phyloP scores from a whole-genome alignment of 306 rosid genomes.

The Prunus padus region DNA sequence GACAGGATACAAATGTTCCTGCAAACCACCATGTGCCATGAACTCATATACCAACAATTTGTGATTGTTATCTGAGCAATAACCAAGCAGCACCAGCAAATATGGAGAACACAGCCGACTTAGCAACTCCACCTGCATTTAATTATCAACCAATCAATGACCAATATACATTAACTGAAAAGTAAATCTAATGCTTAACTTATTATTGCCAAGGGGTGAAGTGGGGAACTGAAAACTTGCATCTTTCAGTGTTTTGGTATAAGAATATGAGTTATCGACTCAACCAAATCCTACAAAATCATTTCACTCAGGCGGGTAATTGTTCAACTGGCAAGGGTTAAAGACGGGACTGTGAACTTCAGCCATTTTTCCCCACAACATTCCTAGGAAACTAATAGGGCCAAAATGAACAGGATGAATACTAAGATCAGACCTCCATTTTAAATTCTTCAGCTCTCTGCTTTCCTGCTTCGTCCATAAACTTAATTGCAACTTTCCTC shows the following conservation, averaged over 20 bases:
- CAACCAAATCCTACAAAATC: not conserved
- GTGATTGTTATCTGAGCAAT: slow-evolving; percentile 76
- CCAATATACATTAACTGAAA: slow-evolving; percentile 21
- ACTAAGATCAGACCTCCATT: slow-evolving; percentile 64
- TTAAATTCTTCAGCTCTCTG: slow-evolving; percentile 93
- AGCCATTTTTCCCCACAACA: not conserved
- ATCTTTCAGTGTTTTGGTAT: not conserved
- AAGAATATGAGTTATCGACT: not conserved
- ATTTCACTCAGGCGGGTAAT: not conserved
- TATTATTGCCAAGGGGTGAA: not conserved
- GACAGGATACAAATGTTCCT: slow-evolving; percentile 85
- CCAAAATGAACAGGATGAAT: slow-evolving; percentile 4
- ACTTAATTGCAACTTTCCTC: slow-evolving; percentile 80
- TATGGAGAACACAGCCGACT: slow-evolving; percentile 76
- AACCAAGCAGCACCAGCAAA: slow-evolving; percentile 82
- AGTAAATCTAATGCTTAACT: not conserved
- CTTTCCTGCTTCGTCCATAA: slow-evolving; percentile 89
- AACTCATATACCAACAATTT: slow-evolving; percentile 87
- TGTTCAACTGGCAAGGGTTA: not conserved
- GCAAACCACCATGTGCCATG: slow-evolving; percentile 87
- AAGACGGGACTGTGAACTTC: not conserved
- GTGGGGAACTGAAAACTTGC: not conserved
- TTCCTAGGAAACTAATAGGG: slow-evolving; percentile 4
- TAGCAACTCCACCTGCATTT: slow-evolving; percentile 76
- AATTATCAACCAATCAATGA: slow-evolving; percentile 18